Conservation (phyloP, 345 rosid species). For the Acer saccharum region DNA sequence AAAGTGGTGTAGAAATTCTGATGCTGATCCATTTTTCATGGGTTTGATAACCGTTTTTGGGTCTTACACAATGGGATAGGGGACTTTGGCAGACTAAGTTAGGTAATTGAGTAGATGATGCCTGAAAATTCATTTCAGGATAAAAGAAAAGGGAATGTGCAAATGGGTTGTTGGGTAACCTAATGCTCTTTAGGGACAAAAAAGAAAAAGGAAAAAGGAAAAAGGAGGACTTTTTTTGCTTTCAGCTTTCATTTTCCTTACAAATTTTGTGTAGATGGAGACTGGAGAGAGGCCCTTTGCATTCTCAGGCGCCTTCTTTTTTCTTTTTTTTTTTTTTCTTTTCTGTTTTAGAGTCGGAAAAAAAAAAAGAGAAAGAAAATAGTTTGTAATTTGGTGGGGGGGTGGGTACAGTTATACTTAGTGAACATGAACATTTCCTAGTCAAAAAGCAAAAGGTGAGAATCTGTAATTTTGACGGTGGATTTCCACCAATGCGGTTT, state of each 20-base stretch:
- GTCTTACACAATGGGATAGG: slow-evolving; percentile 9
- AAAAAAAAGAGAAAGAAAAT: neutral
- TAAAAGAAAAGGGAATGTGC: slow-evolving; percentile 18
- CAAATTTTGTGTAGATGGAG: slow-evolving; percentile 30
- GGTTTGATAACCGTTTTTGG: slow-evolving; percentile 10
- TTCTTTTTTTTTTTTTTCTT: slow-evolving; percentile 6
- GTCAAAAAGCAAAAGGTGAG: neutral
- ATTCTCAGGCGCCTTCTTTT: slow-evolving; percentile 19
- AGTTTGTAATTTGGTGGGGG: slow-evolving; percentile 15
- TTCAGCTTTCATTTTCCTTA: slow-evolving; percentile 18
- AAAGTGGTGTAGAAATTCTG: slow-evolving; percentile 15
- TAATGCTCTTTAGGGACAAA: slow-evolving; percentile 31
- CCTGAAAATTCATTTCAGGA: slow-evolving; percentile 27
- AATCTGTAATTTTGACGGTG: slow-evolving; percentile 47
- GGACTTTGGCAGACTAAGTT: slow-evolving; percentile 29
- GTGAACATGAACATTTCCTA: slow-evolving; percentile 16
- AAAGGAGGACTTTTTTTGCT: neutral
- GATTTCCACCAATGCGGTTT: slow-evolving; percentile 42
- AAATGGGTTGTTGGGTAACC: slow-evolving; percentile 23
- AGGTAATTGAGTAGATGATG: slow-evolving; percentile 41
- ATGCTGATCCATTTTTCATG: slow-evolving; percentile 43
- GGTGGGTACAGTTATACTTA: slow-evolving; percentile 20
- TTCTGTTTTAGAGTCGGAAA: slow-evolving; percentile 21
- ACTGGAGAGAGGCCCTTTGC: slow-evolving; percentile 21
- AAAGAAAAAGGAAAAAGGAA: slow-evolving; percentile 6